Evolutionary conservation across 805 yeast species (phyloP), one percentile per base, ranked within the genome.

Genomic region (Hanseniaspora lindneri): DNA sequence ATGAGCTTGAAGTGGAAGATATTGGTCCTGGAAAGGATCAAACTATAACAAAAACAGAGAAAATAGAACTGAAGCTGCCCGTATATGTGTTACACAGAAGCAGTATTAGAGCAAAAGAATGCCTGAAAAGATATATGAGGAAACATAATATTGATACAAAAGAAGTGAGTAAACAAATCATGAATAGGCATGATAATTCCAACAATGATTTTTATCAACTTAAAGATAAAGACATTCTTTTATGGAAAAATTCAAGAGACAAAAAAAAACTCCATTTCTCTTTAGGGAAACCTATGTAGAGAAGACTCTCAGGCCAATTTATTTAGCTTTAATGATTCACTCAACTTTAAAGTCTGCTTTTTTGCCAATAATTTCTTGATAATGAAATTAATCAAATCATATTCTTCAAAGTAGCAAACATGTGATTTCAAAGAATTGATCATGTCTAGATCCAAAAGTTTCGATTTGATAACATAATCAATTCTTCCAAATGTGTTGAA

Each of bases 401-500:
- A 72, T 55, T 86, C 94, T 59, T 86, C 95, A 60, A 89, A 80
- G 61, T 89, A 89, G 41, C 85, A 77, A 13, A 84, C 77, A 62
- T 89, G 98, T 0, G 97, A 92, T 43, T 83, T 83, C 8, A 89
- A 68, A 0, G 95, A 92, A 3, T 86, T 75, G 10, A 89, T 70
- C 30, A 86, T 62, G 25, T 94, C 83, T 19, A 87, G 73, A 56
- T 87, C 95, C 53, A 88, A 73, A 20, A 80, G 70, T 9, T 89
- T 84, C 59, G 80, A 82, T 3, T 85, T 85, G 21, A 89, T 66
- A 3, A 80, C 71, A 61, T 83, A 86, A 61, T 89, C 98, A 1
- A 89, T 69, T 47, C 96, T 69, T 0, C 95, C 95, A 19, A 75
- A 74, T 39, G 74, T 70, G 55, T 89, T 89, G 51, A 82, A 66